A percentile compares a stretch with the other conserved stretches of the same genome.
These are phyloP conservation scores for Acacia melanoxylon DNA, from an alignment of 306 rosid genomes.

Conservation along the genomic window DNA sequence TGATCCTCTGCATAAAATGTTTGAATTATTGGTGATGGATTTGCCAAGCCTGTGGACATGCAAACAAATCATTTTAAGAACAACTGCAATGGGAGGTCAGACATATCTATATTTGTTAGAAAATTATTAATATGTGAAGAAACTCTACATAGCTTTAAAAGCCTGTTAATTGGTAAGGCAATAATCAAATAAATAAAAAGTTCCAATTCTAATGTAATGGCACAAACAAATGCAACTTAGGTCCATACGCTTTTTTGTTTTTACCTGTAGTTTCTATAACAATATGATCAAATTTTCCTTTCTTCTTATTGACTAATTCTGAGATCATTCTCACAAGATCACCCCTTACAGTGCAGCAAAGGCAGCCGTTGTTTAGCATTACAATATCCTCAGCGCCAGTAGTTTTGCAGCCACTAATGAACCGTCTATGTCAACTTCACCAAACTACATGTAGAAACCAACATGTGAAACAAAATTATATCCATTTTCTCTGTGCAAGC, in stretches of 20 bases:
- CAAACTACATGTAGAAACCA: slow-evolving; percentile 57
- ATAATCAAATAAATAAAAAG: not conserved
- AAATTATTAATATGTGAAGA: not conserved
- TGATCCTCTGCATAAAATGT: slow-evolving; percentile 91
- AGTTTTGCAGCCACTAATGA: slow-evolving; percentile 87
- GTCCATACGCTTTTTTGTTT: not conserved
- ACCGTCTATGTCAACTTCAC: slow-evolving; percentile 94
- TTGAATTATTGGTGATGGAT: slow-evolving; percentile 95
- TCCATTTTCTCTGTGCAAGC: not conserved
- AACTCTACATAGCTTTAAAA: not conserved
- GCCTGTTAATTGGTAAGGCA: not conserved
- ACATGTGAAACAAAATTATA: not conserved
- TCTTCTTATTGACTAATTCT: slow-evolving; percentile 74
- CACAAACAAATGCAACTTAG: not conserved
- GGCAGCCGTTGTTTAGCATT: slow-evolving; percentile 92
- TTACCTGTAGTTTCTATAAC: slow-evolving; percentile 91
- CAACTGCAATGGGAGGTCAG: not conserved
- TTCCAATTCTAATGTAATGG: not conserved
- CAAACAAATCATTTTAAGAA: slow-evolving; percentile 8
- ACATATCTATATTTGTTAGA: not conserved
- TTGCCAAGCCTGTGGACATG: slow-evolving; percentile 74
- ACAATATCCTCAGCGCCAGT: slow-evolving; percentile 95
- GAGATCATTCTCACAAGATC: slow-evolving; percentile 93
- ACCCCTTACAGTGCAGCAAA: slow-evolving; percentile 98
- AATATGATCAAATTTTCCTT: slow-evolving; percentile 88